Conservation (phyloP, 768 basidiomycete species). For the Agrocybe chaxingu region DNA sequence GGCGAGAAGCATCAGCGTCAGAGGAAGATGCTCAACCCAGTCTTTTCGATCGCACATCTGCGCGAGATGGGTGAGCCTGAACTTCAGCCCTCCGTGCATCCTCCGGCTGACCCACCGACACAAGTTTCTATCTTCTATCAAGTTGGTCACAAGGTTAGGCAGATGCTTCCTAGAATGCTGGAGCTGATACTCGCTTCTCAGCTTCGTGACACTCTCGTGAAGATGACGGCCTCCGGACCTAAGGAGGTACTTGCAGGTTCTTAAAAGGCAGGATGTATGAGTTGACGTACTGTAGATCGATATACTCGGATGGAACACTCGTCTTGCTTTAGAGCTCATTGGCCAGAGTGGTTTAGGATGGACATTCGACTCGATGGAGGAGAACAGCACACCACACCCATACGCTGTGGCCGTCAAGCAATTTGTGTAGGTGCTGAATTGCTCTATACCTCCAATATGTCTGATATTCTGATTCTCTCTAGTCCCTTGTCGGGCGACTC, state of each 20-base stretch:
- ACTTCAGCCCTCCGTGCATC: neutral
- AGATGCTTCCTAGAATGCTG: too few species aligned
- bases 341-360: slow-evolving; percentile 46
- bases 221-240: slow-evolving; percentile 25
- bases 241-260: slow-evolving; percentile 20
- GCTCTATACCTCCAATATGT: too few species aligned
- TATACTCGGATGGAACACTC: slow-evolving; percentile 33
- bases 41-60: slow-evolving; percentile 40
- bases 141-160: slow-evolving; percentile 13
- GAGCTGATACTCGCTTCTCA: slow-evolving; percentile 2
- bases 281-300: slow-evolving; percentile 25
- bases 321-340: slow-evolving; percentile 48
- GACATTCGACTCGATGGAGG: slow-evolving; percentile 37
- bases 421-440: slow-evolving; percentile 22
- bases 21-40: slow-evolving; percentile 42
- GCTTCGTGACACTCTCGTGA: slow-evolving; percentile 26
- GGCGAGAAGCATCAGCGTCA: slow-evolving; percentile 40
- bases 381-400: slow-evolving; percentile 25
- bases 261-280: neutral
- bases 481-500: too few species aligned
- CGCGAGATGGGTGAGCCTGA: slow-evolving; percentile 25
- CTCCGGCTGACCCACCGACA: neutral
- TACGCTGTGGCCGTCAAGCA: slow-evolving; percentile 28
- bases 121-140: slow-evolving; percentile 33
- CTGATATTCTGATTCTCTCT: too few species aligned